Evolutionary conservation across 2,329 filamentous ascomycete species (phyloP).

Genomic region (Fusarium compactum): DNA sequence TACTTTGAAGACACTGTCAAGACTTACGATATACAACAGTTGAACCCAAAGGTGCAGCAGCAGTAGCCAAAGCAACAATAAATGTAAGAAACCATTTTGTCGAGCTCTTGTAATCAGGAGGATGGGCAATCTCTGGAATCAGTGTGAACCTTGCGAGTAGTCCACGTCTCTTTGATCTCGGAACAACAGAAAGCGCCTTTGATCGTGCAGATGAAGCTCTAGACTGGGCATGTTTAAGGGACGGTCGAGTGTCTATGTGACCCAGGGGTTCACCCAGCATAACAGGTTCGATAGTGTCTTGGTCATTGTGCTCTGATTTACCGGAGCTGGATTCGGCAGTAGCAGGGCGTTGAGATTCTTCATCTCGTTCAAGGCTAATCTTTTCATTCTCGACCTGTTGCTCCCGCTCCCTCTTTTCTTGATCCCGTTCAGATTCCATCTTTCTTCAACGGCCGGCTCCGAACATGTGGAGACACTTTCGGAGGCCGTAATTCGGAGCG

Average conservation of each 20-base stretch:
- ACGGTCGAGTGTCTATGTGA: conserved; percentile 40
- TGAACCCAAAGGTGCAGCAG: conserved; percentile 84
- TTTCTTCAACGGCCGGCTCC: conserved; percentile 31
- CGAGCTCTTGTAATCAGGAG: conserved; percentile 76
- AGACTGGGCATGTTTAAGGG: conserved; percentile 44
- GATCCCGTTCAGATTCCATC: conserved; percentile 28
- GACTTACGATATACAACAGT: conserved; percentile 83
- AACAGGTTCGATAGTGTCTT: conserved; percentile 38
- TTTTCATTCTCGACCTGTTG: conserved; percentile 28
- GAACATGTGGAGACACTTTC: conserved; percentile 38
- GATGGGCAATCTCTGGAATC: conserved; percentile 82
- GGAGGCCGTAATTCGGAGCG: conserved; percentile 23
- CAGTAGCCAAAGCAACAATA: conserved; percentile 80
- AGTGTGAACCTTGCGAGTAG: conserved; percentile 77
- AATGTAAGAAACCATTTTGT: conserved; percentile 89
- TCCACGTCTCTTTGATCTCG: conserved; percentile 70
- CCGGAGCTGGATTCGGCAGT: conserved; percentile 32
- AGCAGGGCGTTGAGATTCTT: conserved; percentile 13
- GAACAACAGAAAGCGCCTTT: conserved; percentile 55
- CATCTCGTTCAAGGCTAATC: conserved; percentile 30
- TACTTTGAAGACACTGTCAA: neutral
- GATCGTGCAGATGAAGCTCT: conserved; percentile 57
- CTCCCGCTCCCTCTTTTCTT: neutral
- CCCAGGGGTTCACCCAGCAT: conserved; percentile 41
- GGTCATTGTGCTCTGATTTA: conserved; percentile 27